Base-by-base conservation (phyloP, 176 grass and related monocot genomes). In the Aegilops speltoides region DNA sequence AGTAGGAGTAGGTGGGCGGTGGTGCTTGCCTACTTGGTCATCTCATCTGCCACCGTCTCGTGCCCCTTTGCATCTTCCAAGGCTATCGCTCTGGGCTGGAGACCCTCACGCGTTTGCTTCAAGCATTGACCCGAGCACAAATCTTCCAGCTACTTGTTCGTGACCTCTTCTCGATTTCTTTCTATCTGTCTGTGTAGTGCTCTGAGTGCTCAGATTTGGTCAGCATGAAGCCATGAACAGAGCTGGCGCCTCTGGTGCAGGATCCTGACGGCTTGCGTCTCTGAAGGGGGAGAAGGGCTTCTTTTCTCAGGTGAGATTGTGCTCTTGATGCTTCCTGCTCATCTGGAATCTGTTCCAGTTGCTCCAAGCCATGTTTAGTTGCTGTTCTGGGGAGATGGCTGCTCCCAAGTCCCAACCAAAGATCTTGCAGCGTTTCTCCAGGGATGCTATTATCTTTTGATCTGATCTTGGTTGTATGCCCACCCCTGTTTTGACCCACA, bases 41-140 rank as follows among this genome's bases (percentile, higher is more conserved):
- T 15, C 25, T 17, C 23, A 13, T 28, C 15, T 54, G 5, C 68
- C 38, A 50, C 16, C 75, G 34, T 32, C 70, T 84, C 80, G 69
- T 82, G 70, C 70, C 63, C 50, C 73, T 29, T 46, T 91, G 77
- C 89, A 78, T 91, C 82, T 82, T 91, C 66, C 69, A 68, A 73
- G 60, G 68, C 62, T 91, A 28, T 43, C 46, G 2, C 54, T 57
- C 25, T 37, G 34, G 45, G 10, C 15, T 26, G 50, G 28, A 32
- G 56, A 22, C 41, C 31, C 62, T 60, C 57, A 88, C 89, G 77
- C 86, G 48, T 71, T 85, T 70, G 86, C 86, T 88, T 88, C 63
- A 81, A 85, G 82, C 86, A 88, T 88, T 82, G 86, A 88, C 89
- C 77, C 29, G 10, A 29, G 46, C 64, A 75, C 16, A 43, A 68